Base-by-base conservation (phyloP, 2,329 filamentous ascomycete species). In the Curvularia sp. region DNA sequence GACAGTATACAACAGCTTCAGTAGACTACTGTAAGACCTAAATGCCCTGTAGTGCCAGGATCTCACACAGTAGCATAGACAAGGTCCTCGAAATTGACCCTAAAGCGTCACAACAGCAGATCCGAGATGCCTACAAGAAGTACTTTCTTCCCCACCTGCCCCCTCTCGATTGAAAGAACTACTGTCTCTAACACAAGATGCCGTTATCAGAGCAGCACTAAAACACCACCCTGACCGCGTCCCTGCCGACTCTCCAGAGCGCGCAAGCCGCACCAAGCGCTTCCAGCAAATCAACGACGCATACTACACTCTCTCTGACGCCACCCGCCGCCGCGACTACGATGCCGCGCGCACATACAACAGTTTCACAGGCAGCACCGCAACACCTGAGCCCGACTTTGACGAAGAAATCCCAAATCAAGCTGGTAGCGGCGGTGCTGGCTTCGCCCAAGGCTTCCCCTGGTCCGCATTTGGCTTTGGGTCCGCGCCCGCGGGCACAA, bases 211-310 rank as follows among this genome's bases (percentile, higher is more conserved):
- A 74, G 91, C 91, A 70, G 94, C 94, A 5, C 83, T 98, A 46
- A 96, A 95, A 79, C 93, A 91, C 64, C 94, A 98, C 77, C 94
- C 94, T 1, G 95, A 99, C 77, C 91, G 95, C 59, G 92, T 99
- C 41, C 85, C 93, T 28, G 81, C 86, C 65, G 88, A 93, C 78
- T 94, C 92, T 5, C 92, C 93, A 38, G 93, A 98, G 68, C 91
- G 94, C 63, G 78, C 87, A 22, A 78, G 86, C 12, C 90, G 93
- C 71, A 99, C 95, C 5, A 91, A 90, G 72, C 89, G 89, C 75
- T 97, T 97, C 81, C 93, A 97, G 77, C 86, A 91, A 65, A 91
- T 97, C 71, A 96, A 96, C 80, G 93, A 96, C 73, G 92, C 93
- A 62, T 97, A 96, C 83, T 96, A 92, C 77, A 93, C 91, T 0